These are phyloP conservation scores for Myriosclerotinia scirpicola DNA, from an alignment of 2,329 filamentous ascomycete genomes.

Conservation along the genomic window DNA sequence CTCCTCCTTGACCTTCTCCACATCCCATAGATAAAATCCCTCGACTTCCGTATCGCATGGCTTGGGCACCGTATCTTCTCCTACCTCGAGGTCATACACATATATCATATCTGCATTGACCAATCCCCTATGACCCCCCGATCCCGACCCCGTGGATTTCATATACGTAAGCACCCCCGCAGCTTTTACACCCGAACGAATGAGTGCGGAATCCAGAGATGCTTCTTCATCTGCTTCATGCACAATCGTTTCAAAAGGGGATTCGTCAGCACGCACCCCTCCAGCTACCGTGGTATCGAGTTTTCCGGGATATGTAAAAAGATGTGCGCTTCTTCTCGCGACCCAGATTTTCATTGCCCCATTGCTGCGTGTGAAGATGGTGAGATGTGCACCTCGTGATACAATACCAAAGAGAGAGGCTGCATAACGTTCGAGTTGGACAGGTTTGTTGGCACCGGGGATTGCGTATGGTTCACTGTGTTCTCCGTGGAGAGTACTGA, in stretches of 20 bases:
- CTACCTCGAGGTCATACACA: conserved; percentile 72
- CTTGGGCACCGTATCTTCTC: conserved; percentile 55
- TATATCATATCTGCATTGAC: conserved; percentile 70
- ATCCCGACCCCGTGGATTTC: conserved; percentile 55
- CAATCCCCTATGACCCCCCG: conserved; percentile 47
- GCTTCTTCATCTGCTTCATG: conserved; percentile 74
- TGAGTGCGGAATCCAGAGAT: conserved; percentile 58
- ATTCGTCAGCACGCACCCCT: conserved; percentile 66
- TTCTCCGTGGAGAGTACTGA: conserved; percentile 32
- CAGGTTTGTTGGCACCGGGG: conserved; percentile 5
- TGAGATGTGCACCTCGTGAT: conserved; percentile 65
- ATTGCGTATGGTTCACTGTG: conserved; percentile 23
- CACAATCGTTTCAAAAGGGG: conserved; percentile 64
- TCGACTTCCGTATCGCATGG: conserved; percentile 78
- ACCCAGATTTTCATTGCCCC: conserved; percentile 65
- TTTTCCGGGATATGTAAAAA: conserved; percentile 71
- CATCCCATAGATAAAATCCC: conserved; percentile 65
- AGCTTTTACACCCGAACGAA: conserved; percentile 51
- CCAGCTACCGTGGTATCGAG: conserved; percentile 80
- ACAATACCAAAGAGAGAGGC: conserved; percentile 61
- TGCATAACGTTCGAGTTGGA: conserved; percentile 25
- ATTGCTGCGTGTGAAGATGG: conserved; percentile 54
- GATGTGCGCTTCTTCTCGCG: conserved; percentile 60
- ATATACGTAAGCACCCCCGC: conserved; percentile 67
- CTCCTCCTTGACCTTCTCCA: conserved; percentile 58